Percentiles rank a stretch among this genome's conserved stretches.
phyloP scores from a whole-genome alignment of 208 protist genomes.

The Borovskyia barvae region DNA sequence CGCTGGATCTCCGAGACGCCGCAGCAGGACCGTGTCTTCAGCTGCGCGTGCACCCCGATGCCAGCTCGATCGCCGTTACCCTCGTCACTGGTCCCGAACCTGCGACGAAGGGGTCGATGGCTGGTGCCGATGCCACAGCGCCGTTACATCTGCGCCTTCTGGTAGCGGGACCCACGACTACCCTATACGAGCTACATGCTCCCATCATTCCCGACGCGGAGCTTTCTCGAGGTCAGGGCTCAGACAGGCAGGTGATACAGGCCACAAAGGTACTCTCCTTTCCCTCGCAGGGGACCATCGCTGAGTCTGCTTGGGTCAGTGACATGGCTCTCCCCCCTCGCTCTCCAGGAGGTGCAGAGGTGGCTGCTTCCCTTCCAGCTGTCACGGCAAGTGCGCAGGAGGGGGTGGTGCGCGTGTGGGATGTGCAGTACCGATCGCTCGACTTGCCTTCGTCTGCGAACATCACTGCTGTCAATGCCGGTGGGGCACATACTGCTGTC shows the following conservation, averaged over 20 bases:
- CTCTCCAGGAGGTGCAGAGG: not conserved
- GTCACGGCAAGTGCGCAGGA: slow-evolving; percentile 74
- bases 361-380: slow-evolving; percentile 19
- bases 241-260: slow-evolving; percentile 38
- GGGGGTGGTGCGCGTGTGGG: slow-evolving; percentile 74
- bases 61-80: slow-evolving; percentile 44
- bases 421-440: slow-evolving; percentile 26
- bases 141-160: slow-evolving; percentile 9
- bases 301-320: slow-evolving; percentile 70
- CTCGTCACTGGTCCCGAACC: not conserved
- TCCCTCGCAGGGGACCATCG: slow-evolving; percentile 61
- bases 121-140: not conserved
- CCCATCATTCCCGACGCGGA: slow-evolving; percentile 11
- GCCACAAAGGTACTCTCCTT: slow-evolving; percentile 55
- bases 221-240: too few relatives aligned
- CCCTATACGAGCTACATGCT: slow-evolving; percentile 48
- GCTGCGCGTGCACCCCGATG: slow-evolving; percentile 46
- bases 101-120: too few relatives aligned
- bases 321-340: not conserved
- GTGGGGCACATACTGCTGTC: not conserved
- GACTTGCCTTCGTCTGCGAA: not conserved
- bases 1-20: slow-evolving; percentile 32
- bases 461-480: not conserved
- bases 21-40: slow-evolving; percentile 23
- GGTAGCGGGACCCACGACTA: too few relatives aligned